A percentile compares a stretch with the other conserved stretches of the same genome.
Evolutionary conservation across 1,139 yeast genomes (phyloP).

Genomic region (Magnusiomyces starmeri): DNA sequence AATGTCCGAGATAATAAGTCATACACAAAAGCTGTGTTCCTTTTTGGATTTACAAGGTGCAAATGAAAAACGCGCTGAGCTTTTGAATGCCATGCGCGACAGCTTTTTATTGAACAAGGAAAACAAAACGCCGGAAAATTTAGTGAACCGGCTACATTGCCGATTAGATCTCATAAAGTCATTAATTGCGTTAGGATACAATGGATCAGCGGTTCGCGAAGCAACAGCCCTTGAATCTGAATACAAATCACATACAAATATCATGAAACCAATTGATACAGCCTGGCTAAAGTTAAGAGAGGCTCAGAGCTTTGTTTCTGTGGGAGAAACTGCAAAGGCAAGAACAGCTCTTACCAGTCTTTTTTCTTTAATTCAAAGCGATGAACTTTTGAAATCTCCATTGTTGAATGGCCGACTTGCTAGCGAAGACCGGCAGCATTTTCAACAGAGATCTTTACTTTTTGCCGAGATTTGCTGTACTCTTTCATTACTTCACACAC

Average conservation of each 20-base stretch:
- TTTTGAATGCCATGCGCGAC: slow-evolving; percentile 14
- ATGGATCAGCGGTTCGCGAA: slow-evolving; percentile 19
- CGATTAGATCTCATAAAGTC: slow-evolving; percentile 14
- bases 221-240: slow-evolving; percentile 4
- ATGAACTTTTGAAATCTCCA: slow-evolving; percentile 13
- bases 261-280: slow-evolving; percentile 8
- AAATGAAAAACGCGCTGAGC: slow-evolving; percentile 19
- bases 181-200: slow-evolving; percentile 18
- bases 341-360: slow-evolving; percentile 11
- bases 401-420: slow-evolving; percentile 17
- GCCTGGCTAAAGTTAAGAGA: slow-evolving; percentile 16
- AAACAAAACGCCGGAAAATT: background rate
- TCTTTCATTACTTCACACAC: slow-evolving; percentile 16
- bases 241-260: background rate
- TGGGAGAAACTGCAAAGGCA: slow-evolving; percentile 13
- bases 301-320: slow-evolving; percentile 16
- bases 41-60: slow-evolving; percentile 22
- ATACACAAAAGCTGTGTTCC: slow-evolving; percentile 14
- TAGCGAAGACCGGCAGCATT: slow-evolving; percentile 18
- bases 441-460: slow-evolving; percentile 18
- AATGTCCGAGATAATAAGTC: slow-evolving; percentile 4
- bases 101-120: slow-evolving; percentile 10
- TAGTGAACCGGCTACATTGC: background rate
- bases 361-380: slow-evolving; percentile 14
- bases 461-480: slow-evolving; percentile 17